Evolutionary conservation across 345 rosid species (phyloP).

Genomic region (Euphorbia lathyris): DNA sequence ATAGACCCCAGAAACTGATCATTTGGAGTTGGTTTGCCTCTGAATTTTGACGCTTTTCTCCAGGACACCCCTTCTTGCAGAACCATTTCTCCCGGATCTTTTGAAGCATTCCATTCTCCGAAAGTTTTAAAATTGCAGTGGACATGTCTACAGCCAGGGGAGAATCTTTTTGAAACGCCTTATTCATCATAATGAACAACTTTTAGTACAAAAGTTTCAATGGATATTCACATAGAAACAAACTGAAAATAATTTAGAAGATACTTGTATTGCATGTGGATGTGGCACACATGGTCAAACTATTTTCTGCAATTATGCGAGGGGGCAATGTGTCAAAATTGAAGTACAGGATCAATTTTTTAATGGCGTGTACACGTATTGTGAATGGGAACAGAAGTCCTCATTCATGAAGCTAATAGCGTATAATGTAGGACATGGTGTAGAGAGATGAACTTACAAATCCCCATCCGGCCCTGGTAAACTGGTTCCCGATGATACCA

Average conservation of each 20-base stretch:
- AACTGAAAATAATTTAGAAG: too few relatives aligned
- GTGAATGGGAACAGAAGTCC: not conserved
- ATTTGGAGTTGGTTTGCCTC: constrained; percentile 59
- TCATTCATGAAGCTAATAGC: too few relatives aligned
- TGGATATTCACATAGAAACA: not conserved
- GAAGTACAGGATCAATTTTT: too few relatives aligned
- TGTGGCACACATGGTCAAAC: too few relatives aligned
- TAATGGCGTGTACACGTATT: too few relatives aligned
- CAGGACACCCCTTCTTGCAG: constrained; percentile 49
- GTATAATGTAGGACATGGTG: not conserved
- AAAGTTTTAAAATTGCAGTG: constrained; percentile 74
- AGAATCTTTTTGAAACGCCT: constrained; percentile 82
- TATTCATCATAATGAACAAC: constrained; percentile 9
- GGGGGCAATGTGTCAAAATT: too few relatives aligned
- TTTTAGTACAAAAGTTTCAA: not conserved
- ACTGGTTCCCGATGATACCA: constrained; percentile 70
- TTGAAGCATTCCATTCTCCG: constrained; percentile 67
- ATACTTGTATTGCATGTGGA: too few relatives aligned
- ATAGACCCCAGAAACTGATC: constrained; percentile 80
- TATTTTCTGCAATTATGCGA: too few relatives aligned
- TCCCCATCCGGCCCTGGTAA: constrained; percentile 90
- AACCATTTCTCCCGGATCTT: constrained; percentile 63
- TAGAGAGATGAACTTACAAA: constrained; percentile 59
- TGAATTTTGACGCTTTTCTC: constrained; percentile 17
- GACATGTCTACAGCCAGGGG: constrained; percentile 76